Conservation (phyloP, 1,284 basidiomycete genomes). For the Ustilago lituana region DNA sequence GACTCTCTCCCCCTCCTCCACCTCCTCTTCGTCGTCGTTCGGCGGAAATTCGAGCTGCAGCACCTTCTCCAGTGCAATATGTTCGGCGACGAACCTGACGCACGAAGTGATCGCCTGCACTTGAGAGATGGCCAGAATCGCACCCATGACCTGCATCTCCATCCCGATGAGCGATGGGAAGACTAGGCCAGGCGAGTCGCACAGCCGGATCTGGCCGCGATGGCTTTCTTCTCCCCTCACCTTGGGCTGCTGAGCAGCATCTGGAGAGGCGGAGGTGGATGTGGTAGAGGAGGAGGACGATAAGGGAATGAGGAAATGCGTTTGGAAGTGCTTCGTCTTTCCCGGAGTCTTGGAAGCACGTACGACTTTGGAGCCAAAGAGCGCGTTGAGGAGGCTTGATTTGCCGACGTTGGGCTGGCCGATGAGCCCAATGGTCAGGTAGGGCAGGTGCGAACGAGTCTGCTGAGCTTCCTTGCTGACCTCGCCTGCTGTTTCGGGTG, state of each 20-base stretch:
- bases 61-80: slow-evolving; percentile 81
- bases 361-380: slow-evolving; percentile 83
- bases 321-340: slow-evolving; percentile 95
- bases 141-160: slow-evolving; percentile 74
- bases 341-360: slow-evolving; percentile 88
- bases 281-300: slow-evolving; percentile 74
- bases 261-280: slow-evolving; percentile 78
- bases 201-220: slow-evolving; percentile 45
- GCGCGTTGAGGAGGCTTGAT: slow-evolving; percentile 85
- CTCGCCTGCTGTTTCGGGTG: neutral
- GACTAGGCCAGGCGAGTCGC: slow-evolving; percentile 70
- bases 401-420: slow-evolving; percentile 93
- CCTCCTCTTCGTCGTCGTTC: slow-evolving; percentile 56
- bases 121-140: slow-evolving; percentile 82
- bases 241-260: no score
- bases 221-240: slow-evolving; percentile 48
- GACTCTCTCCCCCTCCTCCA: slow-evolving; percentile 38
- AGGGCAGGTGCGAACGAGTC: slow-evolving; percentile 33
- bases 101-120: slow-evolving; percentile 83
- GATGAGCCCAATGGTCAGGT: slow-evolving; percentile 53
- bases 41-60: slow-evolving; percentile 70
- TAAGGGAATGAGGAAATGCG: slow-evolving; percentile 83
- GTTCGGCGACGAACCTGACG: slow-evolving; percentile 75
- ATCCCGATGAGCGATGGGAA: slow-evolving; percentile 71
- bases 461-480: slow-evolving; percentile 2